Conservation (phyloP, 768 basidiomycete species). For the Xerocomellus chrysenteron region DNA sequence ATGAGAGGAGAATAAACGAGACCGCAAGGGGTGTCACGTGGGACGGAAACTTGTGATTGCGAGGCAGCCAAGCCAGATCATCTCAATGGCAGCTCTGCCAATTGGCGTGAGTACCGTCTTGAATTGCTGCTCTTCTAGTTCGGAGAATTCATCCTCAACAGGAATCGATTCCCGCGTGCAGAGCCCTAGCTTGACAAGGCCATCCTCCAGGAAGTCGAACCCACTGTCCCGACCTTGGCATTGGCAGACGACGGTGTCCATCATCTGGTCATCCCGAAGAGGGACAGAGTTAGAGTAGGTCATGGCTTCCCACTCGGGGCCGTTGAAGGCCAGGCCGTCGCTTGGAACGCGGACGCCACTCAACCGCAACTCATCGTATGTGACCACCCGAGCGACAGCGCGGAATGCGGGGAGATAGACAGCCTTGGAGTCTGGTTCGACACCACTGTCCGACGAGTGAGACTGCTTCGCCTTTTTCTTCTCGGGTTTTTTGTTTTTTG, state of each 20-base stretch:
- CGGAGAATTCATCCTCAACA: constrained; percentile 8
- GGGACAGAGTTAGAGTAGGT: constrained; percentile 30
- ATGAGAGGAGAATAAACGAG: background rate
- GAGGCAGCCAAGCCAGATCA: constrained; percentile 56
- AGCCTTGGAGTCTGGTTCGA: constrained; percentile 39
- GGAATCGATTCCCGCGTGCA: constrained; percentile 37
- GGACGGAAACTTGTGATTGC: constrained; percentile 45
- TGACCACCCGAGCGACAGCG: constrained; percentile 71
- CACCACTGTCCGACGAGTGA: constrained; percentile 27
- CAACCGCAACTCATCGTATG: constrained; percentile 68
- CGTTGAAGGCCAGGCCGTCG: constrained; percentile 65
- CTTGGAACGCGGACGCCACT: constrained; percentile 74
- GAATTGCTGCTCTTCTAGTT: constrained; percentile 41
- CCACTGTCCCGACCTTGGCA: constrained; percentile 64
- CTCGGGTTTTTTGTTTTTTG: constrained; percentile 23
- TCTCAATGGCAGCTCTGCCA: constrained; percentile 50
- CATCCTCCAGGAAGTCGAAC: constrained; percentile 79
- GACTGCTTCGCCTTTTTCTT: constrained; percentile 34
- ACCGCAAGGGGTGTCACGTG: constrained; percentile 8
- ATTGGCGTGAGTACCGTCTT: constrained; percentile 45
- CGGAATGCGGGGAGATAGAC: constrained; percentile 65
- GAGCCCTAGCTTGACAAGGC: constrained; percentile 72
- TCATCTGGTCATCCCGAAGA: constrained; percentile 35
- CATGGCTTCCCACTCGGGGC: constrained; percentile 53
- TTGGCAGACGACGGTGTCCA: constrained; percentile 52